These are phyloP conservation scores for Cutaneotrichosporon sp. DNA, from an alignment of 1,284 basidiomycete genomes.

Conservation along the genomic window DNA sequence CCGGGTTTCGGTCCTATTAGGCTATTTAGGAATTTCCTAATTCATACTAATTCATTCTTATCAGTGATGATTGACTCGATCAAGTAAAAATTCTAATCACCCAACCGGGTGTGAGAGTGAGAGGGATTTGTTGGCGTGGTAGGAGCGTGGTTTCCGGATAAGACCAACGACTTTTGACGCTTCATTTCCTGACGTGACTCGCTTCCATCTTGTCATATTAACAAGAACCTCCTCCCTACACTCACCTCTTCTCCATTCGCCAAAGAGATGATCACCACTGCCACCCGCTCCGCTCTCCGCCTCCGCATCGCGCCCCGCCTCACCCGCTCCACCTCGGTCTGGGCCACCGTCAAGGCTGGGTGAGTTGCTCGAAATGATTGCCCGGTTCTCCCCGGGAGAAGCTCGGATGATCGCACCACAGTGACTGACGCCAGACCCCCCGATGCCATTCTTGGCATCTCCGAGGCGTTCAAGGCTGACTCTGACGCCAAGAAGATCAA, in stretches of 20 bases:
- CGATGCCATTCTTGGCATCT: conserved; percentile 39
- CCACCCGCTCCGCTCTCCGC: conserved; percentile 23
- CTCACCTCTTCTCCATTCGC: conserved; percentile 1
- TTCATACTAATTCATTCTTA: not conserved
- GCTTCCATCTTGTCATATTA: not conserved
- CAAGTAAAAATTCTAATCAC: conserved; percentile 1
- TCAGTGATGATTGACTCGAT: not conserved
- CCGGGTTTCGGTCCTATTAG: not conserved
- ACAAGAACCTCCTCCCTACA: not conserved
- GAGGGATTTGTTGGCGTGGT: no score
- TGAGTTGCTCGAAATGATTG: conserved; percentile 10
- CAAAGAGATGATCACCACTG: conserved; percentile 22
- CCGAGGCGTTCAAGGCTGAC: conserved; percentile 70
- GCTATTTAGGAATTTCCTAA: not conserved
- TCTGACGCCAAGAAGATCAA: conserved; percentile 91
- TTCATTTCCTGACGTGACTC: conserved; percentile 10
- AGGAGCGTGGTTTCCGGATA: no score
- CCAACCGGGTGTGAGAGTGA: not conserved
- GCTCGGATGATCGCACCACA: not conserved
- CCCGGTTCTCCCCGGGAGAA: conserved; percentile 6
- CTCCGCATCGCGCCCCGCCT: conserved; percentile 20
- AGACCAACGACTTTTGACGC: not conserved
- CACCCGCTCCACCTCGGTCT: conserved; percentile 24
- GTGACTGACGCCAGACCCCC: conserved; percentile 19
- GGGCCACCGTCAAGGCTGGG: conserved; percentile 28